These are phyloP conservation scores for Stachybotrys echinatus DNA, from an alignment of 2,329 filamentous ascomycete genomes.

Conservation along the genomic window DNA sequence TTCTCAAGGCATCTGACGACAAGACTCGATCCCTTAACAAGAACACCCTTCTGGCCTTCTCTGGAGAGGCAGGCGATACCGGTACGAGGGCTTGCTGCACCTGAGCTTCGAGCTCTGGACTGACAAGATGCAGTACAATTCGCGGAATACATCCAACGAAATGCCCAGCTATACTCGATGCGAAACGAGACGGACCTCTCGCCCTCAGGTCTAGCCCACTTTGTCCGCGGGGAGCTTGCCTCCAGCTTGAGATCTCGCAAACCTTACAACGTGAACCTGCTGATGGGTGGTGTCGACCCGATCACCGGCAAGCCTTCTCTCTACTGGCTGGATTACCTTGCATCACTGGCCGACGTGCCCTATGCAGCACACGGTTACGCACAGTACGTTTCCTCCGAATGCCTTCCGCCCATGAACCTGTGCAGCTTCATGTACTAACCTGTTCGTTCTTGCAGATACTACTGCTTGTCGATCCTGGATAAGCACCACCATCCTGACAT, in stretches of 20 bases:
- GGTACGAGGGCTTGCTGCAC: slow-evolving; percentile 43
- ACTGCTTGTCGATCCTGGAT: slow-evolving; percentile 94
- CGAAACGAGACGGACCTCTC: slow-evolving; percentile 91
- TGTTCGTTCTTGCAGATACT: slow-evolving; percentile 58
- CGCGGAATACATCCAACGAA: slow-evolving; percentile 98
- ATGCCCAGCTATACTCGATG: slow-evolving; percentile 97
- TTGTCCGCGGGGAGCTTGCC: slow-evolving; percentile 90
- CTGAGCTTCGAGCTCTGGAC: background rate
- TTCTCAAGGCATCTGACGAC: slow-evolving; percentile 93
- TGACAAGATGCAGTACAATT: slow-evolving; percentile 73
- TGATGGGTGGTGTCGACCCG: slow-evolving; percentile 88
- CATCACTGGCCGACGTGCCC: slow-evolving; percentile 78
- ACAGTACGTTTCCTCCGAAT: slow-evolving; percentile 58
- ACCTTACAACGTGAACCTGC: slow-evolving; percentile 94
- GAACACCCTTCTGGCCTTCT: slow-evolving; percentile 91
- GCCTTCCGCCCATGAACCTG: background rate
- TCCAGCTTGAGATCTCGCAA: slow-evolving; percentile 84
- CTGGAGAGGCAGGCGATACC: slow-evolving; percentile 93
- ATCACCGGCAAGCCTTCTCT: slow-evolving; percentile 87
- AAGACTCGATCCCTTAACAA: slow-evolving; percentile 93
- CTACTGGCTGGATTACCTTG: slow-evolving; percentile 98
- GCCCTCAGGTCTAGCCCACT: slow-evolving; percentile 82
- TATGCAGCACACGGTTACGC: slow-evolving; percentile 98
- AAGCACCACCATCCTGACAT: slow-evolving; percentile 99
- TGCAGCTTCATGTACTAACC: slow-evolving; percentile 15